Evolutionary conservation across 768 basidiomycete species (phyloP).

Genomic region (Leccinum variicolor): DNA sequence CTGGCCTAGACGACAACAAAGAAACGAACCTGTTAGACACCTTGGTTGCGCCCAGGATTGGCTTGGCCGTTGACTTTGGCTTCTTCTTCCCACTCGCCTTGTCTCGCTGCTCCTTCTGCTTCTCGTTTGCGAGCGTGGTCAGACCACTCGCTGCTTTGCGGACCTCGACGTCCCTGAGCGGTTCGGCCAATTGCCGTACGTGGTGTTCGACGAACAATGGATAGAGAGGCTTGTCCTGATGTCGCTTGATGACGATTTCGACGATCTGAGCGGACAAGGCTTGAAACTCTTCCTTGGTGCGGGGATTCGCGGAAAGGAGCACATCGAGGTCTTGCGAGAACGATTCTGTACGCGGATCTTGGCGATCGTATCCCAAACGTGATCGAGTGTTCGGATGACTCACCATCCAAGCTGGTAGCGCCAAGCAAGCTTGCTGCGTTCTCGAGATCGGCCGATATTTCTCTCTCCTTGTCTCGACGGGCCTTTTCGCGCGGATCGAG

Average conservation of each 20-base stretch:
- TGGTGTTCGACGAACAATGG: constrained; percentile 81
- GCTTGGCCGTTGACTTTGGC: constrained; percentile 65
- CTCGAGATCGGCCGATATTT: constrained; percentile 83
- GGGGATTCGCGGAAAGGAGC: constrained; percentile 74
- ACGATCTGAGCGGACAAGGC: constrained; percentile 71
- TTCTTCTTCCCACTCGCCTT: constrained; percentile 91
- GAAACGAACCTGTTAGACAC: constrained; percentile 52
- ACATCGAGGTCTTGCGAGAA: constrained; percentile 65
- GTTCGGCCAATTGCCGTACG: constrained; percentile 66
- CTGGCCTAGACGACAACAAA: constrained; percentile 2
- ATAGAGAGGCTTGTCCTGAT: constrained; percentile 82
- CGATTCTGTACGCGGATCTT: constrained; percentile 44
- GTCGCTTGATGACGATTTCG: constrained; percentile 70
- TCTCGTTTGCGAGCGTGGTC: constrained; percentile 90
- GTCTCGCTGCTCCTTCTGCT: constrained; percentile 87
- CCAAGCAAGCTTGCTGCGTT: constrained; percentile 84
- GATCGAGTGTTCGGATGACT: constrained; percentile 7
- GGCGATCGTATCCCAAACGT: neutral
- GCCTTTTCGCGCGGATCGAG: constrained; percentile 80
- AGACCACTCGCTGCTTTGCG: constrained; percentile 83
- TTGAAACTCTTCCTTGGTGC: constrained; percentile 86
- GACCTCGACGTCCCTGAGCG: constrained; percentile 87
- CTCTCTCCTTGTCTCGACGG: constrained; percentile 70
- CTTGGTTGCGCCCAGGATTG: constrained; percentile 73
- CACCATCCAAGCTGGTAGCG: constrained; percentile 61